Evolutionary conservation across 768 basidiomycete species (phyloP).

Genomic region (Chiua virens): DNA sequence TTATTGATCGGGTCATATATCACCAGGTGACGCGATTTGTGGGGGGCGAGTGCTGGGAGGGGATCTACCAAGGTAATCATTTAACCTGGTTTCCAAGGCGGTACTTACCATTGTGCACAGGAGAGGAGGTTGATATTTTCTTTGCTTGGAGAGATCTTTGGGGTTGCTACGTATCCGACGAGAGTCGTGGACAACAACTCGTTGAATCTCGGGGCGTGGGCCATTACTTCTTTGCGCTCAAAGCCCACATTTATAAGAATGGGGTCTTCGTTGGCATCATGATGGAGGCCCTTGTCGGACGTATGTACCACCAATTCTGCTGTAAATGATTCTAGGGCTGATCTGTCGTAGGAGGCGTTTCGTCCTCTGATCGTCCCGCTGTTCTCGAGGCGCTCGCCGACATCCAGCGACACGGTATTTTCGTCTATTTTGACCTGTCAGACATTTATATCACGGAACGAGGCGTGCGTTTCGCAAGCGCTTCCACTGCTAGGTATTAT

Average conservation of each 20-base stretch:
- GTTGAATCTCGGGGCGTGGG: slow-evolving; percentile 28
- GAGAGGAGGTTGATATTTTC: slow-evolving; percentile 26
- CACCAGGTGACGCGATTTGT: slow-evolving; percentile 26
- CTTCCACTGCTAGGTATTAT: slow-evolving; percentile 17
- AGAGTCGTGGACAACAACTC: slow-evolving; percentile 31
- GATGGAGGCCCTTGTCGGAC: slow-evolving; percentile 29
- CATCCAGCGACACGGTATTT: slow-evolving; percentile 30
- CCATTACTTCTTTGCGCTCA: slow-evolving; percentile 29
- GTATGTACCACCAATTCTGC: slow-evolving; percentile 10
- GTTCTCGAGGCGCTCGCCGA: slow-evolving; percentile 32
- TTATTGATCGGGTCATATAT: not conserved
- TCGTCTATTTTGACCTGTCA: slow-evolving; percentile 13
- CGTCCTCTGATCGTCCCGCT: slow-evolving; percentile 24
- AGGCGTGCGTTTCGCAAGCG: slow-evolving; percentile 29
- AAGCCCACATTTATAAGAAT: slow-evolving; percentile 31
- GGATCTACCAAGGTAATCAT: slow-evolving; percentile 25
- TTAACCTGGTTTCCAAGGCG: not conserved
- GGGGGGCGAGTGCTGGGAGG: slow-evolving; percentile 26
- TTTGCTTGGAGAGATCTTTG: slow-evolving; percentile 29
- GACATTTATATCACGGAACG: slow-evolving; percentile 31
- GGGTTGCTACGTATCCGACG: slow-evolving; percentile 22
- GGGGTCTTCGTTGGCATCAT: slow-evolving; percentile 32
- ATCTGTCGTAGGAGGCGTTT: slow-evolving; percentile 19
- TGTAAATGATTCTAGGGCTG: not conserved
- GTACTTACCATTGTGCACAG: slow-evolving; percentile 11